phyloP scores from a whole-genome alignment of 164 flowering plant species.

The Stephania japonica region DNA sequence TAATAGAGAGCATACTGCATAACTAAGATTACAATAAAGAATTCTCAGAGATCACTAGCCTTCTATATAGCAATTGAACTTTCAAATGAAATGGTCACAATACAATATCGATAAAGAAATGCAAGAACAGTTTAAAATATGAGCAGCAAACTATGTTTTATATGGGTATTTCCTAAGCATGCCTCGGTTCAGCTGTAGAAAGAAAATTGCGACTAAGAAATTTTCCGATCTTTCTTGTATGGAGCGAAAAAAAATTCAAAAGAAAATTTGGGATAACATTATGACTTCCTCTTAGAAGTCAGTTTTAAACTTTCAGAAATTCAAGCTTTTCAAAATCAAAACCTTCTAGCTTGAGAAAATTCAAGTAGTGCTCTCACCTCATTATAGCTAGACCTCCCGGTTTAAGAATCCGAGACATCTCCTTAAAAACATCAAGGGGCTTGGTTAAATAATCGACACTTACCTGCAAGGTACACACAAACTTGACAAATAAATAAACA shows the following conservation, averaged over 20 bases:
- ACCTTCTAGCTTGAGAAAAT: neutral
- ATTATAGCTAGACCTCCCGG: constrained; percentile 87
- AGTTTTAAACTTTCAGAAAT: neutral
- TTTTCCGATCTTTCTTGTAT: neutral
- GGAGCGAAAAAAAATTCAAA: neutral
- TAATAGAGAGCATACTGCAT: neutral
- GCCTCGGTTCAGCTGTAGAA: neutral
- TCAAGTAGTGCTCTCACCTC: constrained; percentile 38
- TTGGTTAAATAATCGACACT: constrained; percentile 87
- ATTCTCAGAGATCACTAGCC: neutral
- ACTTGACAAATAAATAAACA: neutral
- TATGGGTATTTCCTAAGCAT: neutral
- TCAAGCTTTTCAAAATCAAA: neutral
- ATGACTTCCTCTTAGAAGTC: neutral
- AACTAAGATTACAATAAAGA: neutral
- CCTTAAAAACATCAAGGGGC: constrained; percentile 86
- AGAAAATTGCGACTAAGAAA: neutral
- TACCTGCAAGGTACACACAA: constrained; percentile 47
- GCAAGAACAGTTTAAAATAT: neutral
- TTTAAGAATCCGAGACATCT: constrained; percentile 77
- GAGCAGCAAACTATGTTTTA: neutral
- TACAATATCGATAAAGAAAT: neutral
- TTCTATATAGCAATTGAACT: neutral
- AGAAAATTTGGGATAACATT: neutral
- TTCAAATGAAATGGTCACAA: neutral